Evolutionary conservation across 1,284 basidiomycete genomes (phyloP).

Genomic region (Chiua sp.): DNA sequence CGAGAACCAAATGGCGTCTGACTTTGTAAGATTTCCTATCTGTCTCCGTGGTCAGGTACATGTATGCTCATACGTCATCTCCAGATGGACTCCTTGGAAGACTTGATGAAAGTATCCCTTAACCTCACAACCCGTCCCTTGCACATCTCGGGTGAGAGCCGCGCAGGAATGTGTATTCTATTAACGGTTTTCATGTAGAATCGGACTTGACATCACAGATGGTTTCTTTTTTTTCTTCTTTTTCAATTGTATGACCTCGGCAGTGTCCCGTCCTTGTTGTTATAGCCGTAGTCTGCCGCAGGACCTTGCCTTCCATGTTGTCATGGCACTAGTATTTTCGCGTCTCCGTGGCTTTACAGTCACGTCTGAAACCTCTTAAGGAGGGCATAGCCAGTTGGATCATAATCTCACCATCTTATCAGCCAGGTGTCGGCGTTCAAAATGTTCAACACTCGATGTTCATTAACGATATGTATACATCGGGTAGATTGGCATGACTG

Average conservation of each 20-base stretch:
- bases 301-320: constrained; percentile 1
- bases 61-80: not conserved
- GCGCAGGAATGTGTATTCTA: constrained; percentile 67
- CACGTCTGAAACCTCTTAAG: no score
- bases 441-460: not conserved
- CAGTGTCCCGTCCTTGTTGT: not conserved
- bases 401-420: not conserved
- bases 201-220: constrained; percentile 7
- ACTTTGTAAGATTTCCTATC: constrained; percentile 58
- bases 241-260: not conserved
- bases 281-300: not conserved
- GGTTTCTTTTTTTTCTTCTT: constrained; percentile 37
- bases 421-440: not conserved
- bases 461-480: constrained; percentile 9
- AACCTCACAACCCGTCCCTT: constrained; percentile 63
- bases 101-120: constrained; percentile 72
- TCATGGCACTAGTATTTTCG: not conserved
- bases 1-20: constrained; percentile 70
- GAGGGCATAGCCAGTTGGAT: not conserved
- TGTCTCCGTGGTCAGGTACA: not conserved
- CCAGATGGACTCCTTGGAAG: constrained; percentile 69
- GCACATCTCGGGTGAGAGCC: constrained; percentile 68
- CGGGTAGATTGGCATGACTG: not conserved
- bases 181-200: not conserved
- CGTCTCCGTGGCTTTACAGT: no score